phyloP scores from a whole-genome alignment of 2,329 filamentous ascomycete genomes.

The Sporothrix brasiliensis region DNA sequence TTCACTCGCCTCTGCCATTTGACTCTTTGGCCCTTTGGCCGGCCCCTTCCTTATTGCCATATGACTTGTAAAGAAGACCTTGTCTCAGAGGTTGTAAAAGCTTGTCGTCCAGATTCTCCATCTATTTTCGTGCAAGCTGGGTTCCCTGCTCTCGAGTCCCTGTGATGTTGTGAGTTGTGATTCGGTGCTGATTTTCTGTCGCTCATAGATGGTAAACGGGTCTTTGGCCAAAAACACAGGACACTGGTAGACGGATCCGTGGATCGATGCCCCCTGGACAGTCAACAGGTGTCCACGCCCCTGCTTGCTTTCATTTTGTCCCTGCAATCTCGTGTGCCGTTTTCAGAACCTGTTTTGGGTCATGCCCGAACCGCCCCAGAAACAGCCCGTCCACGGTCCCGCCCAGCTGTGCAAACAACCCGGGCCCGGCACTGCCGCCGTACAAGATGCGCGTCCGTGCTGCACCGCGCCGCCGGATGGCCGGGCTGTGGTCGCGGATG shows the following conservation, averaged over 20 bases:
- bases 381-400: conserved; percentile 78
- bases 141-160: background rate
- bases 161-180: background rate
- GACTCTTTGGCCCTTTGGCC: background rate
- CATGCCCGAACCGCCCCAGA: conserved; percentile 78
- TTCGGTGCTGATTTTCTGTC: background rate
- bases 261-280: background rate
- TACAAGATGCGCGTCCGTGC: conserved; percentile 69
- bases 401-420: conserved; percentile 68
- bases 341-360: conserved; percentile 69
- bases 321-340: conserved; percentile 71
- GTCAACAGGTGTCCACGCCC: no score
- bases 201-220: background rate
- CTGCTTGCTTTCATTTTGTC: background rate
- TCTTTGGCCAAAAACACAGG: background rate
- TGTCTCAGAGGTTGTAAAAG: background rate
- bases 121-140: background rate
- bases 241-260: background rate
- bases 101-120: background rate
- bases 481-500: conserved; percentile 58
- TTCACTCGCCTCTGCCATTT: background rate
- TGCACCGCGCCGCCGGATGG: conserved; percentile 54
- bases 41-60: background rate
- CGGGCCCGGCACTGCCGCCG: conserved; percentile 80
- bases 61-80: background rate